Base-by-base conservation (phyloP, 2,329 filamentous ascomycete genomes). In the Pestalotiopsis fici region DNA sequence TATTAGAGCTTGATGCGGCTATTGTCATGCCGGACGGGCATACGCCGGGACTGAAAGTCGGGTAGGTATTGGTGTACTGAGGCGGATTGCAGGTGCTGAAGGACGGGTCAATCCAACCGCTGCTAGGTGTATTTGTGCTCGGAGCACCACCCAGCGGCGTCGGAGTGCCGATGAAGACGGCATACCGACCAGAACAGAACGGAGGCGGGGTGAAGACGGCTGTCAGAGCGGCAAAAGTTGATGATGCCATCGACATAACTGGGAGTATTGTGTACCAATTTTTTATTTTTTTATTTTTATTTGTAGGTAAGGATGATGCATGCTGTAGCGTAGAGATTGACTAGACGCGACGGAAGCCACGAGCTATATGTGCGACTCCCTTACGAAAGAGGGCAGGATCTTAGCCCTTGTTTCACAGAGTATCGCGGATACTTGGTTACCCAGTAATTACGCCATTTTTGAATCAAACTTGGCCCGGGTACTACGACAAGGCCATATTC, bases 31-130 rank as follows among this genome's bases (percentile, higher is more conserved):
- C 70, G 5, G 65, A 43, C 1, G 75, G 76, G 50, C 76, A 78
- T 3, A 78, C 68, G 2, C 75, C 76, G 3, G 74, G 74, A 25
- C 75, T 78, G 55, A 77, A 74, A 9, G 72, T 76, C 15, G 75
- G 74, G 60, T 70, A 71, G 2, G 64, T 50, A 23, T 60, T 65
- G 1, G 71, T 72, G 66, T 76, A 76, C 57, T 77, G 72, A 1
- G 68, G 69, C 5, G 75, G 75, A 1, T 74, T 69, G 63, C 75
- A 77, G 64, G 69, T 59, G 25, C 73, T 73, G 65, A 77, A 78
- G 0, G 71, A 76, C 27, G 74, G 75, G 23, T 77, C 74, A 50
- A 73, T 65, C 75, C 75, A 78, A n/a, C 75, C 76, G 59, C 75
- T 76, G 54, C 69, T 72, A 3, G 74, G 75, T 1, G 70, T 68